Percentiles rank a stretch among this genome's conserved stretches.
Conservation (phyloP, 352 stramenopile genomes). For the Globisporangium nagaii region DNA sequence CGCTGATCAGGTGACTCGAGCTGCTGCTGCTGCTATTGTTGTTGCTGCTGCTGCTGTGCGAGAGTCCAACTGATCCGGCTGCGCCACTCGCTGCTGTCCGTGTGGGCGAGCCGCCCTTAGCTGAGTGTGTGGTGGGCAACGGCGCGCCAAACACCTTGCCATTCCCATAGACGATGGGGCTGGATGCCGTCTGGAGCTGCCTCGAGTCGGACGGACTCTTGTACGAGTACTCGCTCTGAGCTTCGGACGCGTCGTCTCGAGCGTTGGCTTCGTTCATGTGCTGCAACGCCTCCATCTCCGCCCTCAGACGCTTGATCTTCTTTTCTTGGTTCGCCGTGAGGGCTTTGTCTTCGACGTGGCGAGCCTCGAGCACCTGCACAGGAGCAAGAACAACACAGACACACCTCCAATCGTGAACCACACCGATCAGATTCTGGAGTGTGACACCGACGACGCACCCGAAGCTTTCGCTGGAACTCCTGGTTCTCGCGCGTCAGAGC, state of each 20-base stretch:
- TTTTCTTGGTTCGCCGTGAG: constrained; percentile 53
- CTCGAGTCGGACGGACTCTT: constrained; percentile 8
- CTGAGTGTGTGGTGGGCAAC: neutral
- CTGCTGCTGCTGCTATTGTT: constrained; percentile 3
- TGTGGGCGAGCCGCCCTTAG: neutral
- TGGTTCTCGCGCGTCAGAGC: constrained; percentile 65
- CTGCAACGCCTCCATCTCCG: constrained; percentile 70
- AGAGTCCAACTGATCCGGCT: neutral
- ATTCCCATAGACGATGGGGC: neutral
- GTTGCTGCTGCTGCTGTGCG: neutral
- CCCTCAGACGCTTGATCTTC: constrained; percentile 58
- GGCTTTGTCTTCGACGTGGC: constrained; percentile 53
- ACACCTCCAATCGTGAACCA: neutral
- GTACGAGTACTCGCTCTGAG: constrained; percentile 10
- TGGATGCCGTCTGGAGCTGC: constrained; percentile 6
- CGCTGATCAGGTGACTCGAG: constrained; percentile 26
- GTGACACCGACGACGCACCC: constrained; percentile 24
- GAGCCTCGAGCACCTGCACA: constrained; percentile 47
- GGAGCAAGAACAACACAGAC: neutral
- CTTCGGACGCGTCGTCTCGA: constrained; percentile 21
- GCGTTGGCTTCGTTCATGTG: constrained; percentile 56
- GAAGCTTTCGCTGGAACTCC: constrained; percentile 56
- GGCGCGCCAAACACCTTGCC: neutral
- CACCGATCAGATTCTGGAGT: too few species aligned
- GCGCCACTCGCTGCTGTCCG: neutral